Conservation (phyloP, 345 rosid species). For the Salix purpurea region DNA sequence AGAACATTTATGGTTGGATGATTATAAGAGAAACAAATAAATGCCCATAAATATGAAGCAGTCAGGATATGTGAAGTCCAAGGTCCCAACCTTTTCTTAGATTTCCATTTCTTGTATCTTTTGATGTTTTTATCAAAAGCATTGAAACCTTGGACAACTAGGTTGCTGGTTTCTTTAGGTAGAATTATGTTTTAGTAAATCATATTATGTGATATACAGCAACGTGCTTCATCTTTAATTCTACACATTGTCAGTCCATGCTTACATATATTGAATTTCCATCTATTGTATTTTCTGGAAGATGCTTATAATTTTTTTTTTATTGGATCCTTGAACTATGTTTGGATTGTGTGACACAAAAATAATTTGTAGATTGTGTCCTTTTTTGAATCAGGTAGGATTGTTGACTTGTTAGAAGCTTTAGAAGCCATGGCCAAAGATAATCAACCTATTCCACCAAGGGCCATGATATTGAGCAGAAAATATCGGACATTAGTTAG, state of each 20-base stretch:
- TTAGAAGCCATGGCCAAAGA: conserved; percentile 83
- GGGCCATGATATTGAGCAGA: conserved; percentile 93
- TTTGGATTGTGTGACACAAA: conserved; percentile 2
- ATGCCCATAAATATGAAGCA: too few species aligned
- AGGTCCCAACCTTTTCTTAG: too few species aligned
- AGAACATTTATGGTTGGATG: too few species aligned
- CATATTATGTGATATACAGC: not conserved
- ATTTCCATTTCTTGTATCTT: too few species aligned
- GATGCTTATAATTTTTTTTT: not conserved
- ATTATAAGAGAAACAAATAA: too few species aligned
- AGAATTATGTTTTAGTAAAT: too few species aligned
- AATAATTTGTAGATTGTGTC: not conserved
- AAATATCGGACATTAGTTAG: conserved; percentile 90
- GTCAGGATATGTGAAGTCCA: too few species aligned
- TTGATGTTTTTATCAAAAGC: too few species aligned
- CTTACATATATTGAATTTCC: not conserved
- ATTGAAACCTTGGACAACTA: too few species aligned
- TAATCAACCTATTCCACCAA: conserved; percentile 74
- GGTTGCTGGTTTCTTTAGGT: too few species aligned
- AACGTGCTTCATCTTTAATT: not conserved
- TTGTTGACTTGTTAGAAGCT: conserved; percentile 83
- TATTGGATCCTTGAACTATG: not conserved
- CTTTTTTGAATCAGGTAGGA: conserved; percentile 66
- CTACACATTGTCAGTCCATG: not conserved
- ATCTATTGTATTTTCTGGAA: not conserved